These are phyloP conservation scores for Calamus simplicifolius DNA, from an alignment of 176 grass and related monocot genomes.

Conservation along the genomic window DNA sequence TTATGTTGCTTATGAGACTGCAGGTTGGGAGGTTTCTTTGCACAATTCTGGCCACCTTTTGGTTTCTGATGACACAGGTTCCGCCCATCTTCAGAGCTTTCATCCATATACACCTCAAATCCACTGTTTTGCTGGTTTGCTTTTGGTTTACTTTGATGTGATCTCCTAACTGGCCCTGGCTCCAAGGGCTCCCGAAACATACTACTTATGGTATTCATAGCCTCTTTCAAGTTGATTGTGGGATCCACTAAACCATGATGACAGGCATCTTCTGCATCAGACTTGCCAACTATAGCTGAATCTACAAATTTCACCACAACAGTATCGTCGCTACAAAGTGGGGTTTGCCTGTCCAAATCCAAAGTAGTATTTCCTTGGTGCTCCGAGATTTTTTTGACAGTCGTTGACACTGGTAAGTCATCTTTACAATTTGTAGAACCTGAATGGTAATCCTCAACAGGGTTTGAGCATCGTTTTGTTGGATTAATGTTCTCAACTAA, in stretches of 20 bases:
- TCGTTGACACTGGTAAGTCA: neutral
- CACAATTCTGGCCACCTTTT: constrained; percentile 6
- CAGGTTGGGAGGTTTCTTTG: constrained; percentile 8
- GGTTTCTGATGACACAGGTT: constrained; percentile 19
- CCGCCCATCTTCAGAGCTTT: constrained; percentile 26
- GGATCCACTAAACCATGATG: constrained; percentile 91
- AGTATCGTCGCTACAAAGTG: constrained; percentile 57
- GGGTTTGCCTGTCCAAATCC: constrained; percentile 26
- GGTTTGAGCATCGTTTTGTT: neutral
- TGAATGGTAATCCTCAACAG: neutral
- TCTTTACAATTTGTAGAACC: neutral
- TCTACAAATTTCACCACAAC: constrained; percentile 83
- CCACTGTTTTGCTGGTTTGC: constrained; percentile 37
- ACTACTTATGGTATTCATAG: constrained; percentile 66
- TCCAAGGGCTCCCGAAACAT: constrained; percentile 94
- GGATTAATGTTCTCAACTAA: neutral
- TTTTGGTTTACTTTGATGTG: constrained; percentile 34
- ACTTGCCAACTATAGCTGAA: constrained; percentile 77
- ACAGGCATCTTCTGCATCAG: constrained; percentile 80
- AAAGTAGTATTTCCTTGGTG: constrained; percentile 1
- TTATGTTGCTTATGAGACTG: neutral
- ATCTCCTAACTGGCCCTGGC: constrained; percentile 50
- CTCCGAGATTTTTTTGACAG: neutral
- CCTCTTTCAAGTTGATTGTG: constrained; percentile 85
- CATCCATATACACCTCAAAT: constrained; percentile 80